Base-by-base conservation (phyloP, 2,329 filamentous ascomycete species). In the Penicillium olsonii region DNA sequence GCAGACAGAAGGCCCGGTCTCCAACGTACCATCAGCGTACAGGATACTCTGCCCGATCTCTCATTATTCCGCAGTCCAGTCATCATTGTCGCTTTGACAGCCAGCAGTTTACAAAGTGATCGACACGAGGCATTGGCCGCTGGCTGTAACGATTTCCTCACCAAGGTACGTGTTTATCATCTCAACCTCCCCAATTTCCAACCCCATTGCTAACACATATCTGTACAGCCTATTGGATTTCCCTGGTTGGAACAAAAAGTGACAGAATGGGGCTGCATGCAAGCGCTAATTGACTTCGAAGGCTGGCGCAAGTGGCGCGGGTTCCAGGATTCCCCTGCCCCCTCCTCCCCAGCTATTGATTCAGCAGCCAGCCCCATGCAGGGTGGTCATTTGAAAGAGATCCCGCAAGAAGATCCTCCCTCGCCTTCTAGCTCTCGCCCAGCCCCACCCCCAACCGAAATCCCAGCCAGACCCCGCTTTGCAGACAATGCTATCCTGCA, bases 241-340 rank as follows among this genome's bases (percentile, higher is more conserved):
- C 88, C 95, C 52, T 99, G 92, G 92, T 83, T 99, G 20, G 90
- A 96, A 70, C 85, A 92, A 50, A 99, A 99, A 71, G 92, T 97
- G 61, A 96, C 95, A 75, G 94, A 99, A 78, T 99, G 94, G 94
- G 94, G 94, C 48, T 97, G 94, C 76, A 99, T 99, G 94, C 94
- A 97, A 76, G 94, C 94, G 9, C 81, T 99, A 19, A 97, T 99
- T 65, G 94, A 99, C 75, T 97, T 94, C 68, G 92, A 97, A 68
- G 94, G 94, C 54, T 99, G 94, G 94, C 84, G 92, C 47, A 90
- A 90, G 71, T 99, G 94, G 94, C 96, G 96, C 70, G 89, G 94
- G 64, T 92, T 89, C 65, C 73, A 72, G 33, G 70, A 70, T 38
- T 59, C 63, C 14, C 55, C 57, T 24, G 52, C 39, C 7, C 48